Base-by-base conservation (phyloP, 2,329 filamentous ascomycete species). In the Cephalotrichum gorgonifer region DNA sequence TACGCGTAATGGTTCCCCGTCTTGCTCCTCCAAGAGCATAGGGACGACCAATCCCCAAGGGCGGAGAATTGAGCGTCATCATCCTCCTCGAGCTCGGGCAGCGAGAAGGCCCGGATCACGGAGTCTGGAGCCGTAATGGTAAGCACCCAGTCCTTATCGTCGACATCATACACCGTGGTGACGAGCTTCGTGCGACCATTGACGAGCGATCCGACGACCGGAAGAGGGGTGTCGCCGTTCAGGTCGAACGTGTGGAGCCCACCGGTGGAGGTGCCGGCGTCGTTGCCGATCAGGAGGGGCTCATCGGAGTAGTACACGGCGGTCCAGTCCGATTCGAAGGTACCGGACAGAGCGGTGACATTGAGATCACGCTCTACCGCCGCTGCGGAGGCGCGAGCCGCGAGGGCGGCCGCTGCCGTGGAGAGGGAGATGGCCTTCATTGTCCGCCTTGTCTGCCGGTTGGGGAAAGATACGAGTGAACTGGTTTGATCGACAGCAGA, bases 171-270 rank as follows among this genome's bases (percentile, higher is more conserved):
- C 1, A 69, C 56, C 0, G 66, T 62, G 9, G 65, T 62, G 12
- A 72, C 61, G 6, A 72, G 61, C 54, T 73, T 73, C n/a, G 69
- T 72, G 26, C 71, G 65, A 4, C 71, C 70, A 1, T 69, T 64
- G 22, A 59, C 20, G 2, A 42, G 59, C 22, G 62, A 58, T 3
- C 54, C 52, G 8, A 62, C 55, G 50, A 69, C 63, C 2, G 54
- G 44, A 9, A 72, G 53, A 4, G 58, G 56, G 5, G 57, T 56
- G 38, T 59, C 54, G 25, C 56, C 58, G 41, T 60, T 54, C 30
- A 71, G 53, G 8, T 57, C 52, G 53, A 63, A 73, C 9, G 61
- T 57, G 43, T 62, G 69, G 30, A 73, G 64, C 0, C 71, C 71
- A 11, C 71, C 71, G 3, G 62, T 64, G 20, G 62, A 65, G 7